Evolutionary conservation across 163 green algal species (phyloP).

Genomic region (Chlamydomonas reinhardtii): DNA sequence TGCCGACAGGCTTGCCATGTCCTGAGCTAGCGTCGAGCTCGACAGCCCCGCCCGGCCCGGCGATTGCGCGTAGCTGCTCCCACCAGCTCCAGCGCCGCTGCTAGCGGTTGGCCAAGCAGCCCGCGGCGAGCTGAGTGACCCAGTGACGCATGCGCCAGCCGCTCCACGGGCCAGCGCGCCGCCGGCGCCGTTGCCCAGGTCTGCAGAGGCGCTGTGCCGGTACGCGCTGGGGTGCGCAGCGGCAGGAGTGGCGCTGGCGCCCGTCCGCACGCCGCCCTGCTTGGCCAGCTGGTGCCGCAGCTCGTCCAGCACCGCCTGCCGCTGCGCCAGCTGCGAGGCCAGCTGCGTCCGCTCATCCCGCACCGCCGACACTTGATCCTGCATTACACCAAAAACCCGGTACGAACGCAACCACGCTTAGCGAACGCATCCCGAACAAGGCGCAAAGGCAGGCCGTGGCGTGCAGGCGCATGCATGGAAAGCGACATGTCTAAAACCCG

Average conservation of each 20-base stretch:
- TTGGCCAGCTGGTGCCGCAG: conserved; percentile 19
- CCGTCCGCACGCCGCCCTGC: background rate
- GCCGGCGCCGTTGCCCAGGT: background rate
- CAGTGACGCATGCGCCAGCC: no score
- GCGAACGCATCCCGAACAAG: no score
- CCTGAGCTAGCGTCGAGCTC: conserved; percentile 3
- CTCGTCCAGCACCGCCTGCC: conserved; percentile 33
- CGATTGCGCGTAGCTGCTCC: no score
- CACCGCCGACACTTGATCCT: conserved; percentile 14
- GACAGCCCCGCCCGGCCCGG: no score
- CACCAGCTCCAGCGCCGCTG: background rate
- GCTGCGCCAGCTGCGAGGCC: conserved; percentile 11
- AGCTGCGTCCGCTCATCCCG: conserved; percentile 17
- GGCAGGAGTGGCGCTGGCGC: no score
- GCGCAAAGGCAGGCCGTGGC: no score
- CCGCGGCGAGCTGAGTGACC: no score
- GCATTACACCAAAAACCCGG: no score
- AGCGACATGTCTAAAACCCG: no score
- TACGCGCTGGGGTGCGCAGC: no score
- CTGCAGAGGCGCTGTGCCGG: no score
- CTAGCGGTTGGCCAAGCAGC: background rate
- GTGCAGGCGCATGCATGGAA: background rate
- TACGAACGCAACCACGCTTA: no score
- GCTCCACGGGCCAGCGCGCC: background rate
- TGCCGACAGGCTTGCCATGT: conserved; percentile 16